Evolutionary conservation across 2,329 filamentous ascomycete genomes (phyloP).

Genomic region (Periconia macrospinosa): DNA sequence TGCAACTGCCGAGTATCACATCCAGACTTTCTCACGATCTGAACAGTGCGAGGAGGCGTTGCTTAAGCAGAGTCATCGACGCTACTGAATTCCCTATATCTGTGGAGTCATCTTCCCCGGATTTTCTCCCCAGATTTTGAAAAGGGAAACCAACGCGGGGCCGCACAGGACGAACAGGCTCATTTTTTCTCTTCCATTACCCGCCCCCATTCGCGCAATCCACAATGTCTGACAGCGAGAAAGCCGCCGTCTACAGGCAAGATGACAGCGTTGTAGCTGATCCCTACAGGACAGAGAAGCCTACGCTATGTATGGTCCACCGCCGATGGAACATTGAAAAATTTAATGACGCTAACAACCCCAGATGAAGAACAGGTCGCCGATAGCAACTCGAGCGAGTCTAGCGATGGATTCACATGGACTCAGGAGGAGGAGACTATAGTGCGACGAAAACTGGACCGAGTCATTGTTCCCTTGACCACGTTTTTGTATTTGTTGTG

Average conservation of each 20-base stretch:
- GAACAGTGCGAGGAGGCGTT: neutral
- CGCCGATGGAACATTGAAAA: neutral
- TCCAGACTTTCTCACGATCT: neutral
- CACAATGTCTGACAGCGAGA: neutral
- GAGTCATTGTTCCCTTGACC: constrained; percentile 55
- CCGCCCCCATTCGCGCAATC: neutral
- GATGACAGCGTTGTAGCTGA: constrained; percentile 1
- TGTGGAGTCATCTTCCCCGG: constrained; percentile 3
- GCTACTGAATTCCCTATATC: neutral
- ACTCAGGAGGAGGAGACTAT: constrained; percentile 54
- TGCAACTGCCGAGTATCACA: constrained; percentile 5
- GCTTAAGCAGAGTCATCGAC: neutral
- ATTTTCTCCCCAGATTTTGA: neutral
- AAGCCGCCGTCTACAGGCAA: neutral
- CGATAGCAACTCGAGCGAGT: constrained; percentile 30
- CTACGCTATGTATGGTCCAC: constrained; percentile 22
- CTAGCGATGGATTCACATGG: constrained; percentile 48
- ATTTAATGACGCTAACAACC: constrained; percentile 5
- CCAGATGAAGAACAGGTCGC: constrained; percentile 23
- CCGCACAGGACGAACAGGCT: neutral
- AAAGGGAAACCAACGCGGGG: neutral
- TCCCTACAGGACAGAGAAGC: constrained; percentile 20
- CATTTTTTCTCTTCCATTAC: neutral
- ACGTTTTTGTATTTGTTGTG: constrained; percentile 59
- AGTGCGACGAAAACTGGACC: constrained; percentile 57